These are phyloP conservation scores for Phytophthora quininea DNA, from an alignment of 352 stramenopile genomes.

Conservation along the genomic window DNA sequence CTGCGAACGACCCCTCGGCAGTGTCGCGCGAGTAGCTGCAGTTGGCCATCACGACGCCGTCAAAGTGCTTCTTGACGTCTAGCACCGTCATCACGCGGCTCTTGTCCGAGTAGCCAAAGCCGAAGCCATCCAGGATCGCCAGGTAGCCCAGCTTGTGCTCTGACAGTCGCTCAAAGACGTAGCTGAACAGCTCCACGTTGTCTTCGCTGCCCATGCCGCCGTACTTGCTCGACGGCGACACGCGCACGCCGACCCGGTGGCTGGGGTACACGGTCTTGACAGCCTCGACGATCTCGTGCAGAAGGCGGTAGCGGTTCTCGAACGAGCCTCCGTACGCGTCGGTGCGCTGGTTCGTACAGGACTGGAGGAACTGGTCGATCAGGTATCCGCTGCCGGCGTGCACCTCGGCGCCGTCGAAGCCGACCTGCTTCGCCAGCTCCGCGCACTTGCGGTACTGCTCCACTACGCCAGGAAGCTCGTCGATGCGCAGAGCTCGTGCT, in stretches of 20 bases:
- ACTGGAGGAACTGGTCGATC: conserved; percentile 68
- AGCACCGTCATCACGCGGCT: conserved; percentile 27
- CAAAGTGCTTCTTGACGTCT: conserved; percentile 30
- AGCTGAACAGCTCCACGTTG: conserved; percentile 45
- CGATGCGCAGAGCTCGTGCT: conserved; percentile 26
- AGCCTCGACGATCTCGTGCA: conserved; percentile 68
- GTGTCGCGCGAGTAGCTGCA: conserved; percentile 32
- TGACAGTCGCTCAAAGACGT: conserved; percentile 37
- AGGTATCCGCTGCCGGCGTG: conserved; percentile 91
- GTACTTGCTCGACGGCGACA: conserved; percentile 37
- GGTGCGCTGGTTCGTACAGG: conserved; percentile 68
- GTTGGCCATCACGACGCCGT: conserved; percentile 33
- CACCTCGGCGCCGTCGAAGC: conserved; percentile 52
- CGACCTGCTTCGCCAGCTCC: conserved; percentile 69
- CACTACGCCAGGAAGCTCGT: conserved; percentile 58
- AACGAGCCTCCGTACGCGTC: conserved; percentile 84
- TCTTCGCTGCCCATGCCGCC: conserved; percentile 38
- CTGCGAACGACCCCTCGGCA: conserved; percentile 28
- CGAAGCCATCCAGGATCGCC: conserved; percentile 37
- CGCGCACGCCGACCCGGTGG: conserved; percentile 39
- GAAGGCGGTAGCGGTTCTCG: conserved; percentile 76
- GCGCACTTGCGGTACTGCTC: conserved; percentile 76
- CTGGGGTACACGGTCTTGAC: conserved; percentile 37
- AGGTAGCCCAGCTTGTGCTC: conserved; percentile 33
- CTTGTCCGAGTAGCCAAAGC: conserved; percentile 35